Conservation (phyloP, 306 rosid genomes). For the Lotus japonicus region DNA sequence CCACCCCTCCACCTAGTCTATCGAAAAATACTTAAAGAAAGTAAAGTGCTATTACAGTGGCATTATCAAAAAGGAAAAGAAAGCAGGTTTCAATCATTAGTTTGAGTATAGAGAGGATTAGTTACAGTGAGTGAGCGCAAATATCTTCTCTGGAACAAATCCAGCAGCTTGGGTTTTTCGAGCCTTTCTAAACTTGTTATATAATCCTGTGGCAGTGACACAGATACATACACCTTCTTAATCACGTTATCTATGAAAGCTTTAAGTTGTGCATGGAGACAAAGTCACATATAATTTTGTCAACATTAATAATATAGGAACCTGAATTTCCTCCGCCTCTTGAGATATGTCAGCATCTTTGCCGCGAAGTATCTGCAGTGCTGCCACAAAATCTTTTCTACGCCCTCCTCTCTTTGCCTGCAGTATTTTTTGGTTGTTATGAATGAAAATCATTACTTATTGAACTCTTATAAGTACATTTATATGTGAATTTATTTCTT, state of each 20-base stretch:
- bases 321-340: slow-evolving; percentile 88
- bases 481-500: slow-evolving; percentile 22
- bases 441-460: neutral
- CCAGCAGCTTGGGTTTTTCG: slow-evolving; percentile 64
- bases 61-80: neutral
- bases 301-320: slow-evolving; percentile 14
- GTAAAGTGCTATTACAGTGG: neutral
- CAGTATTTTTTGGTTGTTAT: neutral
- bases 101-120: slow-evolving; percentile 4
- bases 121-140: slow-evolving; percentile 58
- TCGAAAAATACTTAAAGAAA: neutral
- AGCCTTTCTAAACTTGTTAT: slow-evolving; percentile 58
- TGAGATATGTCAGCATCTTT: slow-evolving; percentile 58
- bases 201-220: slow-evolving; percentile 53
- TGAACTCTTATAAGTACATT: neutral
- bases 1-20: too few relatives aligned
- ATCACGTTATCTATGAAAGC: neutral
- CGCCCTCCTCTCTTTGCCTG: slow-evolving; percentile 81
- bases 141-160: slow-evolving; percentile 78
- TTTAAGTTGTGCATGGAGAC: neutral
- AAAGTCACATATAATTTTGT: neutral
- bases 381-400: slow-evolving; percentile 45
- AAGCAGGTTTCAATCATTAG: slow-evolving; percentile 1
- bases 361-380: slow-evolving; percentile 71
- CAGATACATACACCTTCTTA: neutral